phyloP scores from a whole-genome alignment of 2,329 filamentous ascomycete species.

The Kalaharituber pfeilii region DNA sequence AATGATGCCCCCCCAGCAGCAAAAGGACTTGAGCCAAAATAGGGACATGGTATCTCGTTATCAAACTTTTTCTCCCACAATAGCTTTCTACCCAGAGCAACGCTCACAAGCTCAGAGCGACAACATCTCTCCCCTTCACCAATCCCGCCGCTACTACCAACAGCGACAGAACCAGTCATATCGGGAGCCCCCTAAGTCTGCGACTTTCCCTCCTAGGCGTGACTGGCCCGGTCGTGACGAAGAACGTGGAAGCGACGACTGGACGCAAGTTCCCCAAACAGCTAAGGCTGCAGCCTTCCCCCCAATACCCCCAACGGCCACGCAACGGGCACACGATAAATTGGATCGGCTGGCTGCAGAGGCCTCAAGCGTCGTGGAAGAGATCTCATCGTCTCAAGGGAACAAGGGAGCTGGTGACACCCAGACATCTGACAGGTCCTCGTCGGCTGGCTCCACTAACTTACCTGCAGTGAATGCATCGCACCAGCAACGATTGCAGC shows the following conservation, averaged over 20 bases:
- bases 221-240: not conserved
- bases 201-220: conserved; percentile 1
- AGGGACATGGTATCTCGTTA: not conserved
- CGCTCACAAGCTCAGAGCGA: not conserved
- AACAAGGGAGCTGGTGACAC: conserved; percentile 3
- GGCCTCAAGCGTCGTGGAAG: conserved; percentile 15
- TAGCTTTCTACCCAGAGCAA: not conserved
- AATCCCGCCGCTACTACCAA: not conserved
- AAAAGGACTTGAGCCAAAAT: not conserved
- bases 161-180: not conserved
- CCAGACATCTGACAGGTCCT: not conserved
- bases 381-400: conserved; percentile 11
- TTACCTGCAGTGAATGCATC: conserved; percentile 11
- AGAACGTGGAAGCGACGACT: not conserved
- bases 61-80: not conserved
- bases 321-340: conserved; percentile 11
- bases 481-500: conserved; percentile 18
- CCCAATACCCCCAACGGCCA: not conserved
- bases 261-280: not conserved
- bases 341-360: conserved; percentile 16
- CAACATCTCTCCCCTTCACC: conserved; percentile 6
- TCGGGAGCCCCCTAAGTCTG: not conserved
- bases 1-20: not conserved
- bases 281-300: not conserved
- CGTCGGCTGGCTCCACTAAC: conserved; percentile 3